A percentile compares a stretch with the other conserved stretches of the same genome.
phyloP scores from a whole-genome alignment of 768 basidiomycete species.

The Mrakia frigida region DNA sequence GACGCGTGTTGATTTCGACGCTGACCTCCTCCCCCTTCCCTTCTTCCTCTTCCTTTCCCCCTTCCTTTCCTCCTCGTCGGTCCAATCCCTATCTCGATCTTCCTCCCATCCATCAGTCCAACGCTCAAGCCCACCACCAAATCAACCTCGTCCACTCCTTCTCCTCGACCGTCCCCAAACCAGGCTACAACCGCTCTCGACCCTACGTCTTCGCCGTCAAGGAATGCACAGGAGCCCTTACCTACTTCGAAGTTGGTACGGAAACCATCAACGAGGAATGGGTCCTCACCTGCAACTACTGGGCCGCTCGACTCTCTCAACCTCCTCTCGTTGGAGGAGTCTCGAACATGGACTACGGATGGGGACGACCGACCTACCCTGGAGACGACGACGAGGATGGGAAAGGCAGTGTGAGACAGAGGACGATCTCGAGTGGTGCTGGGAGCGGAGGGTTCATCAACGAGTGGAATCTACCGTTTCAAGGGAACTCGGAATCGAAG shows the following conservation, averaged over 20 bases:
- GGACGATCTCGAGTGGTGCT: conserved; percentile 9
- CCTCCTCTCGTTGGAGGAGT: conserved; percentile 94
- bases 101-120: conserved; percentile 55
- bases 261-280: conserved; percentile 98
- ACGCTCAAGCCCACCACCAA: conserved; percentile 76
- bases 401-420: background rate
- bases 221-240: conserved; percentile 79
- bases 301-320: conserved; percentile 92
- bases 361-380: conserved; percentile 47
- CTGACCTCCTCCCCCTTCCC: background rate
- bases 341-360: conserved; percentile 99
- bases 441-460: conserved; percentile 59
- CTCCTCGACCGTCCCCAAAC: conserved; percentile 78
- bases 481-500: conserved; percentile 71
- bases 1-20: background rate
- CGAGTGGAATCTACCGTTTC: conserved; percentile 90
- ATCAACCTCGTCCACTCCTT: conserved; percentile 81
- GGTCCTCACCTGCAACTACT: conserved; percentile 99
- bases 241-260: conserved; percentile 97
- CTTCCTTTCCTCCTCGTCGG: too few relatives aligned
- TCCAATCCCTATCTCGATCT: too few relatives aligned
- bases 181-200: conserved; percentile 83
- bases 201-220: conserved; percentile 94
- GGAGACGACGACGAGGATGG: background rate
- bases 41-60: conserved; percentile 26